Conservation (phyloP, 345 rosid species). For the Moricandia moricandioides region DNA sequence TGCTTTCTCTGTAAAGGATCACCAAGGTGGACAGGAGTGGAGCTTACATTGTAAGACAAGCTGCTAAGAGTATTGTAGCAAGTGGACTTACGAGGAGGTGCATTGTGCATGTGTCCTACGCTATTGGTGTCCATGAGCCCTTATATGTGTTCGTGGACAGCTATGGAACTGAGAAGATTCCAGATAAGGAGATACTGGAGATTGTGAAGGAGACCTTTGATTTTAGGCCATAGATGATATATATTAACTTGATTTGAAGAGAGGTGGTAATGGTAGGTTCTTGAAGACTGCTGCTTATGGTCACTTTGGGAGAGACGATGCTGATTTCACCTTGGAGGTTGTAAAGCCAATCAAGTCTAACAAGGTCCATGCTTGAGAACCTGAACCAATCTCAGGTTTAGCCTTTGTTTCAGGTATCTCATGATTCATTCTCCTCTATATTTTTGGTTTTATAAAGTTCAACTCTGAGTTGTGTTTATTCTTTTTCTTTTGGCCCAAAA, state of each 20-base stretch:
- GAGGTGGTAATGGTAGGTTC: constrained; percentile 46
- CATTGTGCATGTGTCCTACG: constrained; percentile 41
- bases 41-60: constrained; percentile 62
- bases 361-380: constrained; percentile 38
- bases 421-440: constrained; percentile 2
- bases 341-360: constrained; percentile 40
- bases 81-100: constrained; percentile 36
- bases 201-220: constrained; percentile 41
- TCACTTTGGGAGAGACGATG: constrained; percentile 42
- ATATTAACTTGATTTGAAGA: constrained; percentile 41
- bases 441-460: constrained; percentile 2
- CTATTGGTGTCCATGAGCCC: constrained; percentile 43
- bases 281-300: constrained; percentile 46
- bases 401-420: not conserved
- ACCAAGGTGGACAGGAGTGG: constrained; percentile 79
- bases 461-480: constrained; percentile 20
- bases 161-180: constrained; percentile 37
- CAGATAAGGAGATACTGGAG: constrained; percentile 41
- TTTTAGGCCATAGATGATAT: constrained; percentile 42
- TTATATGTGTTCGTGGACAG: constrained; percentile 43
- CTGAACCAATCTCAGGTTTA: constrained; percentile 17
- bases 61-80: constrained; percentile 43
- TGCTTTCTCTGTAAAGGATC: constrained; percentile 77
- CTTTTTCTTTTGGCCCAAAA: constrained; percentile 6
- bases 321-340: constrained; percentile 46